phyloP scores from a whole-genome alignment of 768 basidiomycete genomes.

The Lepiota brunneoincarnata region DNA sequence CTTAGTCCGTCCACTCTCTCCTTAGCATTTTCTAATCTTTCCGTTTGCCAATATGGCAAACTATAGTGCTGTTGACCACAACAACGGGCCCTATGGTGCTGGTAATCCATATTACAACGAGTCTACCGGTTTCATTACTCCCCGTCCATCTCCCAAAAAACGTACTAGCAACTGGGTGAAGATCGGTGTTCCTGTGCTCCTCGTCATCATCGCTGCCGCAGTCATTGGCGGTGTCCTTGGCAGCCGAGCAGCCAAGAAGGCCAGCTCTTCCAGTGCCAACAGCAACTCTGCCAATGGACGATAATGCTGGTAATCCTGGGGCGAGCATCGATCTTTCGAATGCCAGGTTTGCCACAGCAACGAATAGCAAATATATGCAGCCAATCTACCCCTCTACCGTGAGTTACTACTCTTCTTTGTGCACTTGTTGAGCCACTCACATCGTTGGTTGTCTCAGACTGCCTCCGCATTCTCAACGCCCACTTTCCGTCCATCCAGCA shows the following conservation, averaged over 20 bases:
- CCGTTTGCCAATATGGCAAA: conserved; percentile 1
- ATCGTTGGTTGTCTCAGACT: conserved; percentile 44
- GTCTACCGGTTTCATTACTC: conserved; percentile 66
- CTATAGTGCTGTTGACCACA: conserved; percentile 7
- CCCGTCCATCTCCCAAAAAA: conserved; percentile 43
- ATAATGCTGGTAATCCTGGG: conserved; percentile 52
- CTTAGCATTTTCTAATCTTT: neutral
- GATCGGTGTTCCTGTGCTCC: conserved; percentile 63
- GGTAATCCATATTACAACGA: conserved; percentile 63
- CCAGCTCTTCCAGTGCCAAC: conserved; percentile 30
- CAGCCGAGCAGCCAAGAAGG: conserved; percentile 46
- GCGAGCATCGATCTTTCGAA: conserved; percentile 57
- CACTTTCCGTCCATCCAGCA: conserved; percentile 62
- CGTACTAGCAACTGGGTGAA: conserved; percentile 70
- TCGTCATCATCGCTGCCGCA: conserved; percentile 63
- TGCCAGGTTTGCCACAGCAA: conserved; percentile 73
- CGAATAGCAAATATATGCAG: conserved; percentile 74
- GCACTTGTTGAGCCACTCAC: neutral
- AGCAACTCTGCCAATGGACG: conserved; percentile 38
- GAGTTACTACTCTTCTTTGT: conserved; percentile 29
- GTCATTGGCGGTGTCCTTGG: conserved; percentile 83
- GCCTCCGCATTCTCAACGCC: conserved; percentile 67
- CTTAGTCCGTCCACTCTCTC: conserved; percentile 9
- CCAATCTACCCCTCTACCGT: conserved; percentile 90
- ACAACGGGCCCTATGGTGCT: conserved; percentile 21